A percentile compares a stretch with the other conserved stretches of the same genome.
phyloP scores from a whole-genome alignment of 768 basidiomycete genomes.

The Panus rudis region DNA sequence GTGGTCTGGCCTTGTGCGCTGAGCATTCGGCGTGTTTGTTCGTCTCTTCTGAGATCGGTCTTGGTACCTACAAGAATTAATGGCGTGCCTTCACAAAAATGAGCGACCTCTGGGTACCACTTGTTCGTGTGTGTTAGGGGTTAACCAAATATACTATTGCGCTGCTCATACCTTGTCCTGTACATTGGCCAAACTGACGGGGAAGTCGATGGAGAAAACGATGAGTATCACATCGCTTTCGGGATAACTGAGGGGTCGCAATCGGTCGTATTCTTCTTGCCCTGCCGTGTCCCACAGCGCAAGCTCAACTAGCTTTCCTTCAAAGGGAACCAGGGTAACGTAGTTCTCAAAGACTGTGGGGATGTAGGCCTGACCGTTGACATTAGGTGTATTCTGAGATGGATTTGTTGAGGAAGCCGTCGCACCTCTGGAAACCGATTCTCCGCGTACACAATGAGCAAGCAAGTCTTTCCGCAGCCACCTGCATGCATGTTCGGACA shows the following conservation, averaged over 20 bases:
- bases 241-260: constrained; percentile 80
- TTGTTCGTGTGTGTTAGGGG: constrained; percentile 23
- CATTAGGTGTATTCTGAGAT: constrained; percentile 5
- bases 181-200: constrained; percentile 84
- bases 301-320: constrained; percentile 85
- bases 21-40: constrained; percentile 81
- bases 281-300: constrained; percentile 99
- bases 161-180: constrained; percentile 65
- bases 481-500: constrained; percentile 40
- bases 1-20: constrained; percentile 83
- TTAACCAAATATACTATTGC: neutral
- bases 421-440: constrained; percentile 93
- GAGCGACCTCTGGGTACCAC: constrained; percentile 93
- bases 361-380: constrained; percentile 72
- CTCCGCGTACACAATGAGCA: constrained; percentile 94
- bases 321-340: constrained; percentile 79
- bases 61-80: constrained; percentile 92
- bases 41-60: constrained; percentile 82
- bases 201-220: constrained; percentile 92
- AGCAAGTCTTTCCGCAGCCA: constrained; percentile 90
- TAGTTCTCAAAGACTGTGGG: constrained; percentile 96
- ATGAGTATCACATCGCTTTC: constrained; percentile 90
- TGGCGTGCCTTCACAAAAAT: constrained; percentile 87
- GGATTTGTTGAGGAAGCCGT: constrained; percentile 13
- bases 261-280: constrained; percentile 92